phyloP scores from a whole-genome alignment of 2,329 filamentous ascomycete genomes.

The Phialophora macrospora region DNA sequence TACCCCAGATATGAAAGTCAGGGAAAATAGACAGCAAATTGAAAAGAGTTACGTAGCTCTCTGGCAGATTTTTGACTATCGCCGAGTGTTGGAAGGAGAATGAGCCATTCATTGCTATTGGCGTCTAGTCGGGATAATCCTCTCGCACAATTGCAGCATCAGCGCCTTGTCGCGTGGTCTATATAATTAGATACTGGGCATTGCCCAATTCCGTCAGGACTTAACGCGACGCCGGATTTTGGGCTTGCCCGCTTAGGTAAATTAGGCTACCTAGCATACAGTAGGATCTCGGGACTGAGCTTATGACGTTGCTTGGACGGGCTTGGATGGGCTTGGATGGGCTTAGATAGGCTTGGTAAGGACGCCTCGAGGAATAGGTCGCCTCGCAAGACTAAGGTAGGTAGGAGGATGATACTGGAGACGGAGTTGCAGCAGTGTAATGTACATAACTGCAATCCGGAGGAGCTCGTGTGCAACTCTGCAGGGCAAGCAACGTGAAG shows the following conservation, averaged over 20 bases:
- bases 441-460: no score
- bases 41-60: not conserved
- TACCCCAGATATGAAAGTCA: slow-evolving; percentile 22
- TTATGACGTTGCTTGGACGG: not conserved
- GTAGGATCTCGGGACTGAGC: not conserved
- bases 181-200: not conserved
- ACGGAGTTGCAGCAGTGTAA: not conserved
- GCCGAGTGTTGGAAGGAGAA: not conserved
- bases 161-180: not conserved
- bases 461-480: no score
- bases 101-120: not conserved
- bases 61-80: not conserved
- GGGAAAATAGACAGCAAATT: slow-evolving; percentile 7
- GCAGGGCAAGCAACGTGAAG: not conserved
- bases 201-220: slow-evolving; percentile 1
- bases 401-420: not conserved
- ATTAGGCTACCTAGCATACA: not conserved
- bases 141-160: not conserved
- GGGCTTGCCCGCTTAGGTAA: not conserved
- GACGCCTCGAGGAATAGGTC: not conserved
- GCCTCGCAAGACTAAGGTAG: not conserved
- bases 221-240: not conserved
- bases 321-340: not conserved
- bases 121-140: not conserved
- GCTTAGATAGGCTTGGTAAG: not conserved